Evolutionary conservation across 2,329 filamentous ascomycete species (phyloP), one percentile per base, ranked within the genome.

Genomic region (Ascochyta rabiei): DNA sequence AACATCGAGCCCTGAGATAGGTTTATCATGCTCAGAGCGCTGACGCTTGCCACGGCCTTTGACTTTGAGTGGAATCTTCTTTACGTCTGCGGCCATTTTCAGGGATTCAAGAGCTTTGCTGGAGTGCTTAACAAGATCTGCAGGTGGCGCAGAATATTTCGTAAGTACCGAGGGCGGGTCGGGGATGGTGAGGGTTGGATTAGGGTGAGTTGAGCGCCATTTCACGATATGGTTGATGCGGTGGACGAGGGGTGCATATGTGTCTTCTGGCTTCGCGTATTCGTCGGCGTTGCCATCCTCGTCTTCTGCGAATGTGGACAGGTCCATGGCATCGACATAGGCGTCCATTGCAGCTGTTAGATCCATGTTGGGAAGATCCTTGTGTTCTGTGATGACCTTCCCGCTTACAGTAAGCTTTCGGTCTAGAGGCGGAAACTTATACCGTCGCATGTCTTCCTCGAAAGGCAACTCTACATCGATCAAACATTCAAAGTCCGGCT

Each of bases 271-370:
- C 0, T 87, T 80, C 37, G 89, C 86, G 56, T 90, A 93, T 68
- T 97, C 91, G 1, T 77, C 71, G 1, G 78, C 75, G 9, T 85
- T 74, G 12, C 71, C 90, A 38, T 93, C 84, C 40, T 95, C 90
- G 65, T 96, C 89, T 40, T 81, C 83, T 9, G 82, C 88, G 66
- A 88, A 86, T 0, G 75, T 81, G 1, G 88, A 89, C 2, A 99
- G 79, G 67, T 97, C 93, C 93, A 99, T 96, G 7, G 85, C 86
- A 71, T 98, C 91, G 7, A 99, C 91, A 64, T 93, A 98, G 60
- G 91, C 86, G 71, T 87, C 89, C 93, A 99, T 98, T 1, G 91
- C 89, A 43, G 88, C 79, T 48, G 85, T 82, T 21, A 99, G 81
- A 28, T 90, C 85, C 2, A 89, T 82, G 9, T 80, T 87, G 0